These are phyloP conservation scores for Rutstroemia sp. DNA, from an alignment of 2,329 filamentous ascomycete species.

Conservation along the genomic window DNA sequence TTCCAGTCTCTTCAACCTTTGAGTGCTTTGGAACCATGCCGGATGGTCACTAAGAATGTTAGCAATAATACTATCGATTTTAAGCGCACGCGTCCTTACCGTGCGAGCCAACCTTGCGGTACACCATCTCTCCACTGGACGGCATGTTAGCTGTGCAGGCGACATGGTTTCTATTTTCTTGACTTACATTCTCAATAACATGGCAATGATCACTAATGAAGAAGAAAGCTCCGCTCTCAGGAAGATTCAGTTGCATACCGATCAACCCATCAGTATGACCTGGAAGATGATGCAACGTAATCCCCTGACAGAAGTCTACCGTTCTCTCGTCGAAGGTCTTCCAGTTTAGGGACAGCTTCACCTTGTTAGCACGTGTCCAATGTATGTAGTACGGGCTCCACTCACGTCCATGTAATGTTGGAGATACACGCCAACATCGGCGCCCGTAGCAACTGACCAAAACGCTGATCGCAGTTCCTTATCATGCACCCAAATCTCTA, in stretches of 20 bases:
- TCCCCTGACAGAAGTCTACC: slow-evolving; percentile 34
- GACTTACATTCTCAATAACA: slow-evolving; percentile 27
- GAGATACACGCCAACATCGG: slow-evolving; percentile 35
- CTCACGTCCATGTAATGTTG: slow-evolving; percentile 27
- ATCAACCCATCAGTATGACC: slow-evolving; percentile 26
- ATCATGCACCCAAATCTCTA: slow-evolving; percentile 41
- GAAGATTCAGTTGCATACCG: slow-evolving; percentile 30
- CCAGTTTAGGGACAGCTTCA: slow-evolving; percentile 35
- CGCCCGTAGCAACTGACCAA: slow-evolving; percentile 36
- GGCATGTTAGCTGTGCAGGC: neutral
- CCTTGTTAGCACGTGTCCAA: neutral
- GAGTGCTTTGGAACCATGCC: slow-evolving; percentile 29
- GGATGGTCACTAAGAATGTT: slow-evolving; percentile 23
- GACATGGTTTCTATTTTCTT: neutral
- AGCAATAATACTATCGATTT: too few relatives aligned
- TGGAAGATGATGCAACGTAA: slow-evolving; percentile 27
- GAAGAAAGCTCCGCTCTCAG: slow-evolving; percentile 28
- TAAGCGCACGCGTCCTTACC: slow-evolving; percentile 5
- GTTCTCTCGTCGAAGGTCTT: slow-evolving; percentile 34
- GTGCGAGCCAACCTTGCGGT: slow-evolving; percentile 31
- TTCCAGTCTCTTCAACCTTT: slow-evolving; percentile 27
- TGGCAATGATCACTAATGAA: slow-evolving; percentile 31
- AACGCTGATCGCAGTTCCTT: slow-evolving; percentile 39
- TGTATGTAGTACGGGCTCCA: too few relatives aligned
- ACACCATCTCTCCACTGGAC: slow-evolving; percentile 23